Percentiles rank a stretch among this genome's conserved stretches.
Conservation (phyloP, 495 filamentous ascomycete genomes). For the Lasiosphaeria ovina region DNA sequence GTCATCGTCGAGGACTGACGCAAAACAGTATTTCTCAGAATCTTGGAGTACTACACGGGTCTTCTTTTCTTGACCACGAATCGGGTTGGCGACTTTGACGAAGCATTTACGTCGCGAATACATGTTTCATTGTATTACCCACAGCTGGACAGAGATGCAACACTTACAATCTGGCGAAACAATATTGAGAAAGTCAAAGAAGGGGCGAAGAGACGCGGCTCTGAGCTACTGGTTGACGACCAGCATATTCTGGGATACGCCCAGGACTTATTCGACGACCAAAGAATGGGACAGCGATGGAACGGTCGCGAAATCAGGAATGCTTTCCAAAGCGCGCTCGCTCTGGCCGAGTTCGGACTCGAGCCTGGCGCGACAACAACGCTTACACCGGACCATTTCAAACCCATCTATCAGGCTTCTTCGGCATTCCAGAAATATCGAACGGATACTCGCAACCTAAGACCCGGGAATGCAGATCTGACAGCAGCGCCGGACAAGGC, state of each 20-base stretch:
- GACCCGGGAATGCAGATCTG: too few species aligned
- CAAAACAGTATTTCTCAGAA: background rate
- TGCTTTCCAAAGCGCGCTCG: background rate
- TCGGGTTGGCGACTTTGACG: background rate
- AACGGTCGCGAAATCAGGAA: background rate
- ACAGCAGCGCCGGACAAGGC: too few species aligned
- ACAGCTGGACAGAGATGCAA: background rate
- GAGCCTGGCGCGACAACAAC: background rate
- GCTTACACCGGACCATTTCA: background rate
- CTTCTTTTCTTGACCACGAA: conserved; percentile 6
- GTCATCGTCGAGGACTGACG: background rate
- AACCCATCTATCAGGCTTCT: background rate
- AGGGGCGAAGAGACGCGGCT: background rate
- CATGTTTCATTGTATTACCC: background rate
- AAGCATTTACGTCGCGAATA: background rate
- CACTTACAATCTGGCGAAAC: background rate
- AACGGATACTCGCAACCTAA: too few species aligned
- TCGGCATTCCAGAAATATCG: background rate
- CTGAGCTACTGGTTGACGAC: background rate
- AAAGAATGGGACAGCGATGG: background rate
- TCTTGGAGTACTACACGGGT: conserved; percentile 1
- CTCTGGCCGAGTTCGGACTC: background rate
- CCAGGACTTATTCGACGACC: background rate
- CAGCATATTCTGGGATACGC: background rate
- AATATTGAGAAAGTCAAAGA: background rate